These are phyloP conservation scores for Flaveria sonorensis DNA, from an alignment of 129 eudicot genomes.

Conservation along the genomic window DNA sequence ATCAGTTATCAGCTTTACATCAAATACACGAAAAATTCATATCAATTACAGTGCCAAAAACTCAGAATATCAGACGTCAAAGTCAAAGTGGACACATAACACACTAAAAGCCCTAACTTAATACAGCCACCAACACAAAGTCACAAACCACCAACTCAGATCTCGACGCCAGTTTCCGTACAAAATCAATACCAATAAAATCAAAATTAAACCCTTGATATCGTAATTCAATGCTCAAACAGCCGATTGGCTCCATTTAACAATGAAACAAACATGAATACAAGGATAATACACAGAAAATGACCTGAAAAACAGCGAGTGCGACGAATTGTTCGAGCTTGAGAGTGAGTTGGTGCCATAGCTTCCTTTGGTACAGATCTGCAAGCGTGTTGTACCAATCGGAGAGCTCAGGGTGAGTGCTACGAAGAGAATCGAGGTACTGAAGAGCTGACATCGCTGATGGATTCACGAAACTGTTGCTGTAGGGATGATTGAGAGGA, in stretches of 20 bases:
- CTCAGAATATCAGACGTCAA: background rate
- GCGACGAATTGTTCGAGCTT: conserved; percentile 88
- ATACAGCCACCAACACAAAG: background rate
- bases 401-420: conserved; percentile 74
- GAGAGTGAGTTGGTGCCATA: conserved; percentile 92
- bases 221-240: background rate
- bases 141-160: conserved; percentile 14
- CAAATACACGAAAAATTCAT: conserved; percentile 9
- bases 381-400: conserved; percentile 83
- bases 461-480: conserved; percentile 15
- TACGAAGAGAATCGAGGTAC: conserved; percentile 70
- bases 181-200: background rate
- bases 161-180: conserved; percentile 24
- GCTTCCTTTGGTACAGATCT: conserved; percentile 89
- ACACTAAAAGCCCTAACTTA: conserved; percentile 14
- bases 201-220: conserved; percentile 13
- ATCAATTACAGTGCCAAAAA: conserved; percentile 13
- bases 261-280: conserved; percentile 11
- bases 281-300: background rate
- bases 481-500: conserved; percentile 19
- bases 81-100: conserved; percentile 12
- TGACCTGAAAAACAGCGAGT: conserved; percentile 75
- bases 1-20: conserved; percentile 10
- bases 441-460: conserved; percentile 72
- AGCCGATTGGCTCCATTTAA: conserved; percentile 1